phyloP scores from a whole-genome alignment of 2,329 filamentous ascomycete genomes.

The Fusarium sp. region DNA sequence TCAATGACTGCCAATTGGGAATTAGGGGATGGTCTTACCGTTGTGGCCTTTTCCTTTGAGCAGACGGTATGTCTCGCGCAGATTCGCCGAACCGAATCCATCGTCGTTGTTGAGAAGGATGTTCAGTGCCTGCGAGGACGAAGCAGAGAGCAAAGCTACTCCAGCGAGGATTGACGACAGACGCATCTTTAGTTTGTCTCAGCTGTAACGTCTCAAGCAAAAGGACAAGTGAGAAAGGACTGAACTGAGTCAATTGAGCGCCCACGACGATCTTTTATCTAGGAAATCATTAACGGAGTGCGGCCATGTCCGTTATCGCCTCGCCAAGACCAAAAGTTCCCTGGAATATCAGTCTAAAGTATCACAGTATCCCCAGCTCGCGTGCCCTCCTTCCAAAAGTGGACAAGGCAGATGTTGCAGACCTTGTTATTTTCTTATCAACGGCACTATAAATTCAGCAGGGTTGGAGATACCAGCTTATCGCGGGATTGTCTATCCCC shows the following conservation, averaged over 20 bases:
- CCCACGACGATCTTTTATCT: slow-evolving; percentile 27
- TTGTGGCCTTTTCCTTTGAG: slow-evolving; percentile 50
- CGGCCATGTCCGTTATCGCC: slow-evolving; percentile 29
- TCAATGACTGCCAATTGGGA: fast-evolving
- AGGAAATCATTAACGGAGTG: slow-evolving; percentile 3
- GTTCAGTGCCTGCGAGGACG: slow-evolving; percentile 45
- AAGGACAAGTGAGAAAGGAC: not conserved
- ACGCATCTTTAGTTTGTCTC: slow-evolving; percentile 40
- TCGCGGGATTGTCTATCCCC: not conserved
- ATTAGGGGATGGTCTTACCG: slow-evolving; percentile 20
- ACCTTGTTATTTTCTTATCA: not conserved
- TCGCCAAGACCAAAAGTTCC: slow-evolving; percentile 36
- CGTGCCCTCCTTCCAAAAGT: slow-evolving; percentile 36
- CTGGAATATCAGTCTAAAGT: slow-evolving; percentile 1
- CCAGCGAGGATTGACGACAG: slow-evolving; percentile 35
- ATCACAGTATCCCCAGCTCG: slow-evolving; percentile 5
- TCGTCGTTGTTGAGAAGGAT: slow-evolving; percentile 52
- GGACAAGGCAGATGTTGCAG: not conserved
- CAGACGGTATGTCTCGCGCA: slow-evolving; percentile 50
- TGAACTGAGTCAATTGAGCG: slow-evolving; percentile 9
- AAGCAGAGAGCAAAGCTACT: slow-evolving; percentile 33
- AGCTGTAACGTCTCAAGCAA: not conserved
- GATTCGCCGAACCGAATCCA: slow-evolving; percentile 50
- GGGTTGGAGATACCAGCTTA: fast-evolving
- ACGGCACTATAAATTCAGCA: fast-evolving